phyloP scores from a whole-genome alignment of 2,329 filamentous ascomycete genomes.

The Trichoderma afroharzianum region DNA sequence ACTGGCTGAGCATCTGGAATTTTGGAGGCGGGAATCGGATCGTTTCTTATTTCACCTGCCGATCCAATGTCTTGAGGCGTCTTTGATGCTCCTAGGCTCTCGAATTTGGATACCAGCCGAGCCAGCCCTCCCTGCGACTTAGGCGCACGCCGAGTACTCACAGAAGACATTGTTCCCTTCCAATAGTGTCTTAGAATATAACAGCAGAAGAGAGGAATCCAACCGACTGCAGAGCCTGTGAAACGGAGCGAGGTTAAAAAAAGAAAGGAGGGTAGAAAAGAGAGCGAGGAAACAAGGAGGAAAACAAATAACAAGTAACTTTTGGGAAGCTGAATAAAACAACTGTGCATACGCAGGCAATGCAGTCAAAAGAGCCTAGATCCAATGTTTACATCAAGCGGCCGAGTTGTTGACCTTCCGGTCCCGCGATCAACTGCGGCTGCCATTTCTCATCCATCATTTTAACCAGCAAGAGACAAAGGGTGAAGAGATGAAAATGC shows the following conservation, averaged over 20 bases:
- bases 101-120: conserved; percentile 36
- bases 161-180: background rate
- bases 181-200: background rate
- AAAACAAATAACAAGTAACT: background rate
- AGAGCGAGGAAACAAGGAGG: background rate
- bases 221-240: background rate
- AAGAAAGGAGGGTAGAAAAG: background rate
- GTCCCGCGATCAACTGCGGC: background rate
- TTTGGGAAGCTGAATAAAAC: background rate
- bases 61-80: background rate
- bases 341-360: background rate
- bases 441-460: background rate
- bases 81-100: conserved; percentile 27
- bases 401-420: background rate
- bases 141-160: background rate
- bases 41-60: background rate
- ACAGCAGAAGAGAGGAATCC: background rate
- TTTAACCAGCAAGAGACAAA: background rate
- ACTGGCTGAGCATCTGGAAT: background rate
- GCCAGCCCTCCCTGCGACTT: conserved; percentile 25
- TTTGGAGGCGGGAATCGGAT: background rate
- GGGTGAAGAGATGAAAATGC: background rate
- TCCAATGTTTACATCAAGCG: background rate
- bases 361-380: background rate
- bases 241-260: background rate